phyloP scores from a whole-genome alignment of 805 yeast species.

The Ogataea thermomethanolica region DNA sequence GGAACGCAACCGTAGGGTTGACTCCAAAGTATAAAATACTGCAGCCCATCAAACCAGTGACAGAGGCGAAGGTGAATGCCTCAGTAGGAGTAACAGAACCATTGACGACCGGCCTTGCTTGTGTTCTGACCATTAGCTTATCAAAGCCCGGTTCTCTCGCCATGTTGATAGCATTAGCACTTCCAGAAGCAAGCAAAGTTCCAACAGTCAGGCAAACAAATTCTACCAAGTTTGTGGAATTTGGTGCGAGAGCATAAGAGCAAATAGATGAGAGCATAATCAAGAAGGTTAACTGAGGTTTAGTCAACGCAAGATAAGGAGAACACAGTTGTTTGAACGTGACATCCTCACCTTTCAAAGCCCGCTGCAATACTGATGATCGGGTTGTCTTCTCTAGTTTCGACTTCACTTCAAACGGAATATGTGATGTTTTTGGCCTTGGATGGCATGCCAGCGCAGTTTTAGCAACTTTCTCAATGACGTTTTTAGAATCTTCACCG shows the following conservation, averaged over 20 bases:
- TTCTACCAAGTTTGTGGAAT: constrained; percentile 67
- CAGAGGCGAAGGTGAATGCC: constrained; percentile 77
- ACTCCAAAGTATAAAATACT: constrained; percentile 72
- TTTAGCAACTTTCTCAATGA: constrained; percentile 40
- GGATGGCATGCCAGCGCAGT: constrained; percentile 45
- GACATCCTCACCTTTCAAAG: constrained; percentile 25
- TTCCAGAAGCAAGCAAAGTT: constrained; percentile 82
- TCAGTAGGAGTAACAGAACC: constrained; percentile 72
- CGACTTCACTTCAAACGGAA: constrained; percentile 58
- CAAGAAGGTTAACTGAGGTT: constrained; percentile 82
- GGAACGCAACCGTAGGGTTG: constrained; percentile 73
- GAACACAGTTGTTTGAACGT: constrained; percentile 40
- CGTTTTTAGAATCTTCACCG: constrained; percentile 11
- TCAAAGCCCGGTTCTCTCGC: constrained; percentile 94
- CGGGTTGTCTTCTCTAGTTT: constrained; percentile 24
- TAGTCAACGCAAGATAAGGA: constrained; percentile 78
- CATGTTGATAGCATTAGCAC: constrained; percentile 97
- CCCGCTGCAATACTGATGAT: constrained; percentile 23
- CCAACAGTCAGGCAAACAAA: constrained; percentile 75
- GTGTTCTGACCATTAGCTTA: constrained; percentile 80
- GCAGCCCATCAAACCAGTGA: constrained; percentile 70
- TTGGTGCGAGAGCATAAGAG: constrained; percentile 89
- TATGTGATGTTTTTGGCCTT: constrained; percentile 16
- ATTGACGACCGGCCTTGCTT: constrained; percentile 83
- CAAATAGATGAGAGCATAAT: constrained; percentile 92